Evolutionary conservation across 2,329 filamentous ascomycete genomes (phyloP).

Genomic region (Ascomycota sp.): DNA sequence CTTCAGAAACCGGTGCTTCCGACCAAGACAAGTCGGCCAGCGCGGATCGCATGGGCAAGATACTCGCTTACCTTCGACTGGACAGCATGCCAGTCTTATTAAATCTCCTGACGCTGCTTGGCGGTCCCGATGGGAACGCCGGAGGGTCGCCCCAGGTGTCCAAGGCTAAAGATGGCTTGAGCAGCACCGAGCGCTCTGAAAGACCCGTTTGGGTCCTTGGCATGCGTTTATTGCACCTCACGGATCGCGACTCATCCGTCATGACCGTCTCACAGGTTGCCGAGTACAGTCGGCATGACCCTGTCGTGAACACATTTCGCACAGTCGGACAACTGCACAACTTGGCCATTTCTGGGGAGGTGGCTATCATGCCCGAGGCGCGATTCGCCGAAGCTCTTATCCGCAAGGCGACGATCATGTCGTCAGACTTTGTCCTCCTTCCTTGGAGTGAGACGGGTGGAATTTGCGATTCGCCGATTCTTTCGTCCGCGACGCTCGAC

Average conservation of each 20-base stretch:
- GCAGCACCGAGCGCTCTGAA: neutral
- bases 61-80: constrained; percentile 65
- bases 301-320: constrained; percentile 78
- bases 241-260: constrained; percentile 81
- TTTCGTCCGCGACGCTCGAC: constrained; percentile 9
- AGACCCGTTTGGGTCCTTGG: constrained; percentile 51
- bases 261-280: constrained; percentile 81
- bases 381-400: constrained; percentile 63
- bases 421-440: constrained; percentile 56
- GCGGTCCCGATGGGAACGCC: constrained; percentile 18
- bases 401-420: constrained; percentile 47
- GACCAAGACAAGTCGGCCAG: constrained; percentile 1
- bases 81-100: constrained; percentile 71
- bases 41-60: constrained; percentile 26
- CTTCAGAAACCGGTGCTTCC: constrained; percentile 3
- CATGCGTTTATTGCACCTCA: constrained; percentile 68
- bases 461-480: constrained; percentile 36
- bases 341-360: constrained; percentile 60
- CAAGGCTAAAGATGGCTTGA: constrained; percentile 4
- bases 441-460: constrained; percentile 78
- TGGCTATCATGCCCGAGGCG: constrained; percentile 57
- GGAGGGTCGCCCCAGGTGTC: constrained; percentile 2
- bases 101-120: constrained; percentile 62
- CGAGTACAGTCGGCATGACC: constrained; percentile 52
- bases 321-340: constrained; percentile 74